Conservation (phyloP, 305 asterid species). For the Stenogyne calaminthoides region DNA sequence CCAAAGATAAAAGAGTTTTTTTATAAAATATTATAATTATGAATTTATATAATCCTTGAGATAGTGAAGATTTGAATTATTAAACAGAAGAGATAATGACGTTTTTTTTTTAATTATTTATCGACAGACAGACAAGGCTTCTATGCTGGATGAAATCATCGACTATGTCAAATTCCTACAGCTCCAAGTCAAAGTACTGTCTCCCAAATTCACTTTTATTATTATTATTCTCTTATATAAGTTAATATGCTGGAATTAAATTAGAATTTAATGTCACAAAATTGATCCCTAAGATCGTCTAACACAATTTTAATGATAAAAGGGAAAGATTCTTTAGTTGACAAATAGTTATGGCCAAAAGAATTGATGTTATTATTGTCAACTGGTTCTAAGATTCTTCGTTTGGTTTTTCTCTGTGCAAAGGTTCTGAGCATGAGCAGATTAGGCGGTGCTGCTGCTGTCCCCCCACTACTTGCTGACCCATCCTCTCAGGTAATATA, state of each 20-base stretch:
- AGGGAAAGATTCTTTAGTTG: not conserved
- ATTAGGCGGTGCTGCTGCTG: conserved; percentile 83
- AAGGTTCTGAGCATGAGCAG: conserved; percentile 95
- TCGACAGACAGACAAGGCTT: conserved; percentile 95
- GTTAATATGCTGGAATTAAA: not conserved
- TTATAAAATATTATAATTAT: not conserved
- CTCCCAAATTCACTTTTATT: not conserved
- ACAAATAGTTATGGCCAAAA: not conserved
- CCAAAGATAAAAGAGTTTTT: too few species aligned
- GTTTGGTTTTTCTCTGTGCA: not conserved
- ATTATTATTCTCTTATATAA: not conserved
- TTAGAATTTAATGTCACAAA: not conserved
- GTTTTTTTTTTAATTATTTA: conserved; percentile 32
- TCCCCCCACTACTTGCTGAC: conserved; percentile 59
- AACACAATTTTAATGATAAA: conserved; percentile 26
- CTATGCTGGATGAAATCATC: conserved; percentile 97
- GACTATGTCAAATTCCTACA: conserved; percentile 95
- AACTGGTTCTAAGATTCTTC: not conserved
- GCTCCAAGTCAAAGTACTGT: conserved; percentile 99
- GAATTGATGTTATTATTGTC: not conserved
- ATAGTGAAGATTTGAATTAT: not conserved
- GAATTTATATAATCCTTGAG: not conserved
- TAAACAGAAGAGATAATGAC: not conserved
- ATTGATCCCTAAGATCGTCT: not conserved
- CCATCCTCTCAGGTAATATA: conserved; percentile 58